Base-by-base conservation (phyloP, 164 flowering plant species). In the Saururus chinensis region DNA sequence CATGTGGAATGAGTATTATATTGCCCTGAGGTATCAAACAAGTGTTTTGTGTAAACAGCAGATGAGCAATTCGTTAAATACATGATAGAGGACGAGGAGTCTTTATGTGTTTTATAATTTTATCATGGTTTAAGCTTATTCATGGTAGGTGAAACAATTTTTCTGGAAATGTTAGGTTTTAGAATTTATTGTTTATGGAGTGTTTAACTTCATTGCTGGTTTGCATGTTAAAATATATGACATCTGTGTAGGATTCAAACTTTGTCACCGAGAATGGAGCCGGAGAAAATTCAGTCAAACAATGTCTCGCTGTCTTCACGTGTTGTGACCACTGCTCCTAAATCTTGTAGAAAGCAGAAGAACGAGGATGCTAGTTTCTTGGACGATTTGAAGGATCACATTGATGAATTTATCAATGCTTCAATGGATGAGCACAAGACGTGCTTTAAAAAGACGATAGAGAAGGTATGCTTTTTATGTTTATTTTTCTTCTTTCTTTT, bases 351-450 rank as follows among this genome's bases (percentile, higher is more conserved):
- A 42, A 89, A 81, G 85, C 89, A 89, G 83, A 88, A 84, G 68
- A 81, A 70, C 5, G 95, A 90, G 3, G 80, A 79, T n/a, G 88
- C 88, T 53, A 77, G 79, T 58, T 93, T 88, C 70, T 40, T 88
- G 61, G 77, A 73, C 62, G 96, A 93, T 73, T 40, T 88, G 16
- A 90, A 64, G 76, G 97, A 88, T 68, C 97, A 90, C 73, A 79
- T 90, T 61, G 97, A 90, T 68, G 98, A 93, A 74, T 93, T 90
- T 65, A 64, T 93, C 57, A 67, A 83, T 72, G 96, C 98, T 62
- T 93, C 95, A 10, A 79, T 86, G 95, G 96, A 89, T 20, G 98
- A 93, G 70, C 97, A 93, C 79, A 82, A 78, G 61, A 70, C 78
- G 64, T 90, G 98, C 74, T 93, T 90, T 64, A 78, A 82, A 74